phyloP scores from a whole-genome alignment of 2,329 filamentous ascomycete species.

The Chaetomiaceae sp. region DNA sequence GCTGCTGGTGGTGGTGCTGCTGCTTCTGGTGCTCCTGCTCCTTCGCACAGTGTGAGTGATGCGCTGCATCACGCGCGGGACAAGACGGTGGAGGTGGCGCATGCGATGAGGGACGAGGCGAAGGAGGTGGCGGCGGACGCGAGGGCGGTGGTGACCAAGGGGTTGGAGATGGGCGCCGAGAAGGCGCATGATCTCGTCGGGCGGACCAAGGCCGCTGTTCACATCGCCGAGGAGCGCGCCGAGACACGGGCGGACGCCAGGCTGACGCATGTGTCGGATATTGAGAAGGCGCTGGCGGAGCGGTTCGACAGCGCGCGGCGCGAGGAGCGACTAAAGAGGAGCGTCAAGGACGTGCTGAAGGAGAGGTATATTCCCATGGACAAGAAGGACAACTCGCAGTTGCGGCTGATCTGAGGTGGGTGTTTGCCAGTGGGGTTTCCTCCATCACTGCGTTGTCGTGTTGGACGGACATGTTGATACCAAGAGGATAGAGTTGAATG shows the following conservation, averaged over 20 bases:
- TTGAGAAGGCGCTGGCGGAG: slow-evolving; percentile 48
- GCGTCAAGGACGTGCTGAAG: slow-evolving; percentile 48
- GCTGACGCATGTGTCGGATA: slow-evolving; percentile 31
- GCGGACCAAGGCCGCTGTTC: slow-evolving; percentile 35
- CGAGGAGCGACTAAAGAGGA: slow-evolving; percentile 39
- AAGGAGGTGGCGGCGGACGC: slow-evolving; percentile 34
- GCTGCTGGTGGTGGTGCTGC: too few species aligned
- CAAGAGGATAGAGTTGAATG: too few species aligned
- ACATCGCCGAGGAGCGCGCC: slow-evolving; percentile 35
- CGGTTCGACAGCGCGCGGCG: slow-evolving; percentile 41
- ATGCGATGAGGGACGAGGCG: slow-evolving; percentile 25
- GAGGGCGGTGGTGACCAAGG: slow-evolving; percentile 29
- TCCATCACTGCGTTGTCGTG: too few species aligned
- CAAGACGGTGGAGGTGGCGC: slow-evolving; percentile 24
- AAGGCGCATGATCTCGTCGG: slow-evolving; percentile 38
- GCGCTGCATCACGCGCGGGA: slow-evolving; percentile 21
- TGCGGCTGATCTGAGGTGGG: slow-evolving; percentile 31
- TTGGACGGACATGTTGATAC: too few species aligned
- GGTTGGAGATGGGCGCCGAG: slow-evolving; percentile 36
- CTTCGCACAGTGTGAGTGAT: slow-evolving; percentile 12
- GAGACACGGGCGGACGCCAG: slow-evolving; percentile 26
- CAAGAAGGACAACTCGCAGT: slow-evolving; percentile 40
- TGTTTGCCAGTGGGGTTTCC: too few species aligned
- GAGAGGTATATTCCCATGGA: slow-evolving; percentile 51
- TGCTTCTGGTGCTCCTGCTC: too few species aligned